Evolutionary conservation across 1,284 basidiomycete genomes (phyloP), one percentile per base, ranked within the genome.

Genomic region (Cryptococcus sp.): DNA sequence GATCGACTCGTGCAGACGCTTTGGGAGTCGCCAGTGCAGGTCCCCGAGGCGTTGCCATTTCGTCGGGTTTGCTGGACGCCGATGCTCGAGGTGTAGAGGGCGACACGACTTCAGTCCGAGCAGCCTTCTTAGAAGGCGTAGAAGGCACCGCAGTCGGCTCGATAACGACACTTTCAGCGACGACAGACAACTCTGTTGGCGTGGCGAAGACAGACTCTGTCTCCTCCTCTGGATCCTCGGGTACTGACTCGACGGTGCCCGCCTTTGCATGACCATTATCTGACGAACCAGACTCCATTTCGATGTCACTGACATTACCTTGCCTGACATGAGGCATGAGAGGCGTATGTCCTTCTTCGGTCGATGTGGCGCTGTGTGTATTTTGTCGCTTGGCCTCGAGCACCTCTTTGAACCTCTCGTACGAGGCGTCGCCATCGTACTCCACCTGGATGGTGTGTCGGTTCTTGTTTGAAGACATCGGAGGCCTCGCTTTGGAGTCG

Each of bases 361-460:
- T 54, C 15, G 43, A 38, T 8, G 40, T 20, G 10, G 55, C 39
- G 42, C 43, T 7, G 13, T 54, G 49, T 38, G 19, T 22, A 40
- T 52, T 19, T 3, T 47, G 57, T n/a, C 52, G 49, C 39, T 67
- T 57, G 45, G 61, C 55, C 1, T 55, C 48, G 43, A 64, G 45
- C 1, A 55, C 53, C 54, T 71, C 64, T 45, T 69, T 50, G 58
- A 70, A 61, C 51, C 45, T 50, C 48, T 74, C 72, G 59, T 68
- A 70, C n/a, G 70, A 66, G 17, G 73, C 70, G 17, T 77, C 75
- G 19, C 68, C 70, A 43, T 88, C 87, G 66, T 93, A 93, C 75
- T 95, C 93, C 56, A 96, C 88, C 76, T 96, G 92, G 43, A 95
- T 91, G 2, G 93, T 95, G 78, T 95, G 91, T 16, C 88, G 80